Evolutionary conservation across 2,329 filamentous ascomycete genomes (phyloP).

Genomic region (Claviceps sp.): DNA sequence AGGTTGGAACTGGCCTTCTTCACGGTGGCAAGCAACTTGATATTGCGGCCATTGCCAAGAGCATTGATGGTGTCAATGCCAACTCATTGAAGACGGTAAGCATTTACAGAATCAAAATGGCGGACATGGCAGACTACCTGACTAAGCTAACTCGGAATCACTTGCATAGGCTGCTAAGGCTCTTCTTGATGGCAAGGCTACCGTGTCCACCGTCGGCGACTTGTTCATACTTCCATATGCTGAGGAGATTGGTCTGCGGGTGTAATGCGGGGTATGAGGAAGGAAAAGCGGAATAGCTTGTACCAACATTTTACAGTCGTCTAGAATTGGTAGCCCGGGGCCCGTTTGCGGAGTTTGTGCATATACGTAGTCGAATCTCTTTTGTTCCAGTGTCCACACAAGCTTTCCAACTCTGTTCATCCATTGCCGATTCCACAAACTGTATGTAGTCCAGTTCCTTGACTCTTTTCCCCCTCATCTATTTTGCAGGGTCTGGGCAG

Average conservation of each 20-base stretch:
- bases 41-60: conserved; percentile 65
- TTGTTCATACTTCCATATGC: conserved; percentile 83
- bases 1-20: conserved; percentile 74
- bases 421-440: neutral
- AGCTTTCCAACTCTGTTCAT: neutral
- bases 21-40: conserved; percentile 73
- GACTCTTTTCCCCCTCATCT: neutral
- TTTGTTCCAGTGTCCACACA: conserved; percentile 14
- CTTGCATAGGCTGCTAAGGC: conserved; percentile 71
- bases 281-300: conserved; percentile 20
- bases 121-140: neutral
- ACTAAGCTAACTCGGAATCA: conserved; percentile 8
- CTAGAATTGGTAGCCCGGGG: conserved; percentile 22
- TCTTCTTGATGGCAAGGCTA: conserved; percentile 77
- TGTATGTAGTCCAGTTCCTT: neutral
- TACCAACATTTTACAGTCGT: conserved; percentile 28
- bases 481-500: neutral
- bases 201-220: conserved; percentile 82
- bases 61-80: conserved; percentile 66
- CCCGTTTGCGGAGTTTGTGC: conserved; percentile 23
- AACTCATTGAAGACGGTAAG: conserved; percentile 78
- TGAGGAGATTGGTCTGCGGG: conserved; percentile 84
- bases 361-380: conserved; percentile 31
- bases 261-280: conserved; percentile 47
- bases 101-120: conserved; percentile 9